Percentiles rank a stretch among this genome's conserved stretches.
phyloP scores from a whole-genome alignment of 73 alveolate species.

The Symbiodinium pilosum region DNA sequence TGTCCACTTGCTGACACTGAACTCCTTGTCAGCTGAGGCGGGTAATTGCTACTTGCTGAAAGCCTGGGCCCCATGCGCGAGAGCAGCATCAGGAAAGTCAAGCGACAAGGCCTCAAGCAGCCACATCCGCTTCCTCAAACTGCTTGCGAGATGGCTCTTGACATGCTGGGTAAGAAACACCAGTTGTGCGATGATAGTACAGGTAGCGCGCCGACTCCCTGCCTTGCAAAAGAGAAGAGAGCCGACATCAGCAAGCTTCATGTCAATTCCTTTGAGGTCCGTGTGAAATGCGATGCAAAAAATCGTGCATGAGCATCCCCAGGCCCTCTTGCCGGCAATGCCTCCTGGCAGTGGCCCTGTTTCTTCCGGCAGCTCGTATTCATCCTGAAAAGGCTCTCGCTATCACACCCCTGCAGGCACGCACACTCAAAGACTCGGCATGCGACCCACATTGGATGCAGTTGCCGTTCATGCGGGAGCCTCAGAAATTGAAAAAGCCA shows the following conservation, averaged over 20 bases:
- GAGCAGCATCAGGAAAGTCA: constrained; percentile 88
- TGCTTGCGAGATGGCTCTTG: too few species aligned
- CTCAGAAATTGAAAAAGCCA: too few species aligned
- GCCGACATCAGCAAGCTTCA: too few species aligned
- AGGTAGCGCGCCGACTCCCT: constrained; percentile 48
- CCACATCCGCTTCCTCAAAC: not conserved
- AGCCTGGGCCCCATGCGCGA: too few species aligned
- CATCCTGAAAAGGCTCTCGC: constrained; percentile 16
- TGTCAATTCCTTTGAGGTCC: too few species aligned
- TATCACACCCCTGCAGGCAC: not conserved
- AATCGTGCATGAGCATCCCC: too few species aligned
- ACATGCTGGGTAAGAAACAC: not conserved
- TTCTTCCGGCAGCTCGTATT: constrained; percentile 72
- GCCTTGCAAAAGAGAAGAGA: not conserved
- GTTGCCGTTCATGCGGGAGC: constrained; percentile 15
- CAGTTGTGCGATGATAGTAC: constrained; percentile 73
- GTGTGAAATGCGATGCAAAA: too few species aligned
- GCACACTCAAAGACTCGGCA: not conserved
- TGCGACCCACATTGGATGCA: constrained; percentile 78
- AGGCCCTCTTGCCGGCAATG: not conserved
- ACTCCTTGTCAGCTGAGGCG: too few species aligned
- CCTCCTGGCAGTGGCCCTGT: constrained; percentile 68
- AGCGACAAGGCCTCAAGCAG: constrained; percentile 28
- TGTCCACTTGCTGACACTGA: too few species aligned
- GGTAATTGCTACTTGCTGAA: too few species aligned